Conservation (phyloP, 768 basidiomycete genomes). For the Rubroboletus satanas region DNA sequence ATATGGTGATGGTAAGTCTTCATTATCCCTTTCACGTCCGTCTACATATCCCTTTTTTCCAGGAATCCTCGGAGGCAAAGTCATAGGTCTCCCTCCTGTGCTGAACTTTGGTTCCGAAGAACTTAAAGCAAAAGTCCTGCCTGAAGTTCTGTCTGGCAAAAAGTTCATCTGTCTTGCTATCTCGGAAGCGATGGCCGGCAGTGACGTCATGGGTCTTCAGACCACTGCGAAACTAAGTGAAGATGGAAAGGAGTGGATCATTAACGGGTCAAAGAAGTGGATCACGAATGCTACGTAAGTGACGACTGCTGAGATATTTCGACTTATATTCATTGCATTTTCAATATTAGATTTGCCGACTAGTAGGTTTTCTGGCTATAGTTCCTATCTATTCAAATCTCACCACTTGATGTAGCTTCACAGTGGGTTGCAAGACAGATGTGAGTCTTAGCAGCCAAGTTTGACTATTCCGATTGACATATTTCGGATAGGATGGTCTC, state of each 20-base stretch:
- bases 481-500: conserved; percentile 44
- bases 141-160: conserved; percentile 55
- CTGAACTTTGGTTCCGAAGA: conserved; percentile 59
- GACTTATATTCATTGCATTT: conserved; percentile 1
- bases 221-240: conserved; percentile 59
- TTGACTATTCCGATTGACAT: conserved; percentile 22
- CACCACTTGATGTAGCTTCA: conserved; percentile 45
- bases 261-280: conserved; percentile 77
- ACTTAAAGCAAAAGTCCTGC: conserved; percentile 45
- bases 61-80: conserved; percentile 52
- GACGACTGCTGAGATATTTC: not conserved
- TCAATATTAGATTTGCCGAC: conserved; percentile 39
- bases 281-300: conserved; percentile 55
- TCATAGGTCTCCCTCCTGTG: conserved; percentile 71
- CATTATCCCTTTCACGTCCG: not conserved
- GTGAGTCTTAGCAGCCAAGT: conserved; percentile 24
- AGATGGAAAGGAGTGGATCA: conserved; percentile 65
- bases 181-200: conserved; percentile 71
- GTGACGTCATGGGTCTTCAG: conserved; percentile 61
- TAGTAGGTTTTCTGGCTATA: conserved; percentile 13
- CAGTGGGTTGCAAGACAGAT: conserved; percentile 54
- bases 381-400: not conserved
- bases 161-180: conserved; percentile 75
- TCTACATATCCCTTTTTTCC: not conserved
- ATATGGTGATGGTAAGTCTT: conserved; percentile 55